phyloP scores from a whole-genome alignment of 306 rosid genomes.

The Mucuna pruriens region DNA sequence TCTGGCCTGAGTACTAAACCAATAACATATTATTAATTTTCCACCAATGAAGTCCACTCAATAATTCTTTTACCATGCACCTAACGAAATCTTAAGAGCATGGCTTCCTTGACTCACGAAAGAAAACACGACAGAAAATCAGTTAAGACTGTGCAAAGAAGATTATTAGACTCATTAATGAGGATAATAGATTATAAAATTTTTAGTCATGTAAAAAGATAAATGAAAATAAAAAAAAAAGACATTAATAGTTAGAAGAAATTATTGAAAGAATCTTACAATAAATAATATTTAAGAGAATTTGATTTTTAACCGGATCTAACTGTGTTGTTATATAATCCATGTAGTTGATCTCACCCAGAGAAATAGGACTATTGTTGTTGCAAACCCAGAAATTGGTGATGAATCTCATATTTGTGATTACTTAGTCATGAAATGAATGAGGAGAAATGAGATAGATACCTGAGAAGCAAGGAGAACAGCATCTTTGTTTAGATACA shows the following conservation, averaged over 20 bases:
- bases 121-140: not conserved
- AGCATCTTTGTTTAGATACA: slow-evolving; percentile 65
- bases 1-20: slow-evolving; percentile 30
- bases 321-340: not conserved
- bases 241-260: not conserved
- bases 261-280: not conserved
- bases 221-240: not conserved
- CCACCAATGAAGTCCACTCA: not conserved
- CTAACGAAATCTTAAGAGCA: slow-evolving; percentile 5
- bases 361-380: not conserved
- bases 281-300: not conserved
- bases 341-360: not conserved
- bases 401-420: not conserved
- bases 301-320: not conserved
- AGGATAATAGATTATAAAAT: not conserved
- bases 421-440: not conserved
- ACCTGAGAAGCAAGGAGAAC: slow-evolving; percentile 86
- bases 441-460: not conserved
- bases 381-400: not conserved
- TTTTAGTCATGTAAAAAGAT: not conserved
- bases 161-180: not conserved
- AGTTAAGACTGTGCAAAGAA: not conserved
- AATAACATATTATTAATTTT: slow-evolving; percentile 15
- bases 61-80: not conserved
- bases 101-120: not conserved